Percentiles rank a stretch among this genome's conserved stretches.
Evolutionary conservation across 2,329 filamentous ascomycete genomes (phyloP).

Genomic region (Phaeomoniella chlamydospora): DNA sequence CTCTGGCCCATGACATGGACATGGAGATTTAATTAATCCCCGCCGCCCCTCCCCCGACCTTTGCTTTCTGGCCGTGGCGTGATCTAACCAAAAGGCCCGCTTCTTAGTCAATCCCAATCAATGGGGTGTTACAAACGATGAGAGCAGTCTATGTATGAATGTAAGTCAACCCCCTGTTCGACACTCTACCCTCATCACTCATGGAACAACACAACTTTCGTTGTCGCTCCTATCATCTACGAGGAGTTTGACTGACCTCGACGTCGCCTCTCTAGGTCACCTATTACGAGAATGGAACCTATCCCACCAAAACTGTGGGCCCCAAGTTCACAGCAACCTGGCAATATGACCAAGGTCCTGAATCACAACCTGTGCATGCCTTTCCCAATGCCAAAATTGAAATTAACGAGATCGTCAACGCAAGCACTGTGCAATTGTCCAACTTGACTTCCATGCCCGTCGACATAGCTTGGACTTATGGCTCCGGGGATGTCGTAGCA

Average conservation of each 20-base stretch:
- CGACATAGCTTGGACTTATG: conserved; percentile 36
- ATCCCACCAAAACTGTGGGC: conserved; percentile 29
- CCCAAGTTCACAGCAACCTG: conserved; percentile 39
- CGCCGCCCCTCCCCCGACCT: too few species aligned
- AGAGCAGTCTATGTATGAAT: conserved; percentile 36
- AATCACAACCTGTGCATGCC: conserved; percentile 35
- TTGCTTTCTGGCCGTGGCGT: too few species aligned
- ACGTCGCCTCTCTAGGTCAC: conserved; percentile 26
- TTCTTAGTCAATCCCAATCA: conserved; percentile 40
- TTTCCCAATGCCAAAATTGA: conserved; percentile 40
- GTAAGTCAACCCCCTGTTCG: conserved; percentile 28
- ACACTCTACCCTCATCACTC: too few species aligned
- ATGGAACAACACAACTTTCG: too few species aligned
- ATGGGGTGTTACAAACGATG: conserved; percentile 28
- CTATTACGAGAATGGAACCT: conserved; percentile 35
- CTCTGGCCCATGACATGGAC: too few species aligned
- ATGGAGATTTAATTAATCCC: too few species aligned
- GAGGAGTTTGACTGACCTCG: too few species aligned
- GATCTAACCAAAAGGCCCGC: too few species aligned
- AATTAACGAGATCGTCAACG: conserved; percentile 19
- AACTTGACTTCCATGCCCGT: conserved; percentile 26
- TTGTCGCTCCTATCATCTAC: too few species aligned
- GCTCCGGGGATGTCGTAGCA: conserved; percentile 25
- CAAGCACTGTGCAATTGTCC: conserved; percentile 22
- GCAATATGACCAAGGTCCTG: conserved; percentile 30